A percentile compares a stretch with the other conserved stretches of the same genome.
These are phyloP conservation scores for Ensete ventricosum DNA, from an alignment of 176 grass and related monocot species.

Conservation along the genomic window DNA sequence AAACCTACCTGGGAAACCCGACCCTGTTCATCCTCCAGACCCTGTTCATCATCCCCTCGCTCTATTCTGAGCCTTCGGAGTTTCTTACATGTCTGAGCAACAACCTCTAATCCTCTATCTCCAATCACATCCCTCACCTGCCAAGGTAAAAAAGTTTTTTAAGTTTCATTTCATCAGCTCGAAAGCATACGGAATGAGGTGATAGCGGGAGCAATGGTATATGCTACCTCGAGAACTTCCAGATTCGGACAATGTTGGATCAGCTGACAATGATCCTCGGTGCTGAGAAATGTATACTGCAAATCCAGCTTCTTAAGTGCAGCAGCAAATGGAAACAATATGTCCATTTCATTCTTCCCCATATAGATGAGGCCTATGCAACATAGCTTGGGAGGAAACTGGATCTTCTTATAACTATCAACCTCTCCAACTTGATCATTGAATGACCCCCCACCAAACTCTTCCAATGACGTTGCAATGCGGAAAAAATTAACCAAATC, in stretches of 20 bases:
- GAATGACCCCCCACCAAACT: slow-evolving; percentile 76
- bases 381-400: slow-evolving; percentile 50
- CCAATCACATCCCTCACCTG: slow-evolving; percentile 93
- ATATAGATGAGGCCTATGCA: slow-evolving; percentile 56
- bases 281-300: slow-evolving; percentile 68
- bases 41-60: slow-evolving; percentile 84
- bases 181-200: not conserved
- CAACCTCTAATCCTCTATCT: slow-evolving; percentile 68
- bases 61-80: slow-evolving; percentile 84
- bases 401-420: slow-evolving; percentile 45
- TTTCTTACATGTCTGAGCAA: slow-evolving; percentile 87
- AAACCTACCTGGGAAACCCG: slow-evolving; percentile 64
- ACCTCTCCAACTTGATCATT: slow-evolving; percentile 35
- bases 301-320: slow-evolving; percentile 85
- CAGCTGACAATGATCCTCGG: slow-evolving; percentile 86
- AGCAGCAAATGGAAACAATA: slow-evolving; percentile 69
- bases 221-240: slow-evolving; percentile 67
- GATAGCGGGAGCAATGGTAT: slow-evolving; percentile 1
- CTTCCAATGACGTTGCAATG: slow-evolving; percentile 43
- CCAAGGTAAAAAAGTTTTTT: slow-evolving; percentile 5
- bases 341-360: slow-evolving; percentile 58
- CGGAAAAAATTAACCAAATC: slow-evolving; percentile 44
- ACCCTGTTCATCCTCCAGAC: slow-evolving; percentile 75
- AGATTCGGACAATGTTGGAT: slow-evolving; percentile 89
- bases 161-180: not conserved